These are phyloP conservation scores for Fraxinus angustifolia DNA, from an alignment of 305 asterid genomes.

Conservation along the genomic window DNA sequence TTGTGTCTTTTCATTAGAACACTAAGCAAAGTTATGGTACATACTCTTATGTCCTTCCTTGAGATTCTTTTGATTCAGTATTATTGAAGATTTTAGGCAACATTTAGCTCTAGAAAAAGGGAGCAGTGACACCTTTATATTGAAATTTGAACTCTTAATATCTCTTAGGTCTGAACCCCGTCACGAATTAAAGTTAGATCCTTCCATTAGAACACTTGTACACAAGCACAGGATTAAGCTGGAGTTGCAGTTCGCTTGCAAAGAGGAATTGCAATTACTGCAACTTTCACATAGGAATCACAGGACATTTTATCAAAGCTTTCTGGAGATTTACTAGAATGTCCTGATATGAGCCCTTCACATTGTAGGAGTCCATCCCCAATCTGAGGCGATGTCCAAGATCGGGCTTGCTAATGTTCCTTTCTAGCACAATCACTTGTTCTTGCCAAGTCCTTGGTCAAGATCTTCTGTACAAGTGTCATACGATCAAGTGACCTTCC, in stretches of 20 bases:
- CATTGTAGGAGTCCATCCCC: background rate
- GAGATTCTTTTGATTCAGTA: background rate
- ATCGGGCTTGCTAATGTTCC: background rate
- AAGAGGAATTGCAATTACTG: constrained; percentile 5
- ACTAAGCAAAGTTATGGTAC: background rate
- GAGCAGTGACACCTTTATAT: background rate
- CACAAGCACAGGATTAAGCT: background rate
- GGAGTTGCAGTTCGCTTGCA: constrained; percentile 33
- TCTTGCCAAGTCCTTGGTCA: background rate
- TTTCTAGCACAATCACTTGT: background rate
- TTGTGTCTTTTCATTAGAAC: background rate
- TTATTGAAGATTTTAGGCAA: background rate
- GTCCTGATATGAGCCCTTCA: background rate
- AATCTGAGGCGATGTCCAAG: background rate
- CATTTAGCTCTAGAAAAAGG: background rate
- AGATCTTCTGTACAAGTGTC: background rate
- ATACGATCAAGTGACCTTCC: background rate
- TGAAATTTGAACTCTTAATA: background rate
- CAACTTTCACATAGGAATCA: background rate
- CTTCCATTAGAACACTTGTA: background rate
- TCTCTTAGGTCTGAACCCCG: background rate
- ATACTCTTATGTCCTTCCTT: background rate
- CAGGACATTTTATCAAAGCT: background rate
- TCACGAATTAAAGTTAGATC: background rate
- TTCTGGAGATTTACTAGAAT: background rate